Conservation (phyloP, 352 stramenopile species). For the Halophytophthora batemanensis region DNA sequence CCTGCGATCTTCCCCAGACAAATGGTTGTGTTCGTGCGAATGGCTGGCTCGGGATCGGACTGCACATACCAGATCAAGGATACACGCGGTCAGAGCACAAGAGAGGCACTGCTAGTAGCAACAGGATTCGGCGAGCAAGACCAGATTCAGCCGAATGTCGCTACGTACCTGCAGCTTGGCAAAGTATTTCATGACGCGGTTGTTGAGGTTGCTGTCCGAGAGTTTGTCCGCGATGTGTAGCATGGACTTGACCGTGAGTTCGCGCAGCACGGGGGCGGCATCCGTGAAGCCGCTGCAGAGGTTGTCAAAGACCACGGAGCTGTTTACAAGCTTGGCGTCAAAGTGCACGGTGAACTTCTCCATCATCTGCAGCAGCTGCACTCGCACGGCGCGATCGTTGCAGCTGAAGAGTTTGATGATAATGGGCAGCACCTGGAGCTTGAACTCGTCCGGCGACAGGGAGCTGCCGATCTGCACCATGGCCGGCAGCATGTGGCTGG, state of each 20-base stretch:
- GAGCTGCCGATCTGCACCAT: conserved; percentile 86
- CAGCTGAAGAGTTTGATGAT: conserved; percentile 90
- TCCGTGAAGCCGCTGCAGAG: conserved; percentile 91
- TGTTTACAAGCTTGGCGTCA: conserved; percentile 90
- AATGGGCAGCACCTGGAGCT: conserved; percentile 83
- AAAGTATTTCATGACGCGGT: conserved; percentile 91
- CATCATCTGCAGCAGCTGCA: conserved; percentile 91
- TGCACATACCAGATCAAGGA: conserved; percentile 14
- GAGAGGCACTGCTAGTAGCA: background rate
- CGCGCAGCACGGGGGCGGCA: conserved; percentile 78
- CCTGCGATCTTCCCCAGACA: conserved; percentile 87
- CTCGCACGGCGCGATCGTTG: conserved; percentile 88
- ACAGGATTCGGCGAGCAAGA: background rate
- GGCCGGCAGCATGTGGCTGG: conserved; percentile 84
- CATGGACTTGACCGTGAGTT: conserved; percentile 92
- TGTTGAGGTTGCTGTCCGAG: conserved; percentile 89
- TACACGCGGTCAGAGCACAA: background rate
- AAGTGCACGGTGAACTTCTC: conserved; percentile 87
- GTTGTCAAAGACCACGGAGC: conserved; percentile 87
- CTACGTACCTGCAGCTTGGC: conserved; percentile 80
- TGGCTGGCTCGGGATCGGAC: conserved; percentile 87
- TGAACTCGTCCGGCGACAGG: conserved; percentile 80
- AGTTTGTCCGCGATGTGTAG: conserved; percentile 90
- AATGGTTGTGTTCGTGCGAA: conserved; percentile 93
- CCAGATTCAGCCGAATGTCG: background rate